Percentiles rank a stretch among this genome's conserved stretches.
These are phyloP conservation scores for Arthroderma sp. DNA, from an alignment of 2,329 filamentous ascomycete species.

Conservation along the genomic window DNA sequence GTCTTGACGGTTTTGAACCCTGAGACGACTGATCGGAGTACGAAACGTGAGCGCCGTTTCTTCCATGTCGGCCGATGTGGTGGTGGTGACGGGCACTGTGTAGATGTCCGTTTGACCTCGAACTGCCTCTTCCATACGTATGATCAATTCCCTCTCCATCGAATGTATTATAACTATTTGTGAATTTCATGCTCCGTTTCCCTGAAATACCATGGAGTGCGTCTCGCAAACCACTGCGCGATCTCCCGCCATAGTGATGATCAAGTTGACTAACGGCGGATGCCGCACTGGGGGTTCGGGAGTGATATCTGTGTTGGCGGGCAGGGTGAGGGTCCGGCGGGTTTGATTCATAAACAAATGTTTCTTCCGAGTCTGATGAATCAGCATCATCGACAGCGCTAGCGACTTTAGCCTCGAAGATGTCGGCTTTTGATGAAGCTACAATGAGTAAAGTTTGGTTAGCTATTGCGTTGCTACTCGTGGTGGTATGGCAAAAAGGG, in stretches of 20 bases:
- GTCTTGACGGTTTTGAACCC: slow-evolving; percentile 48
- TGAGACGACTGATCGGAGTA: slow-evolving; percentile 51
- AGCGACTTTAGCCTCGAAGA: slow-evolving; percentile 94
- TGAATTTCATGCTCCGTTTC: slow-evolving; percentile 95
- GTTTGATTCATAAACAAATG: slow-evolving; percentile 98
- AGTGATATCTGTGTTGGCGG: slow-evolving; percentile 68
- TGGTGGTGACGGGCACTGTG: slow-evolving; percentile 58
- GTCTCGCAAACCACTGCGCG: slow-evolving; percentile 57
- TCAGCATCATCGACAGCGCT: slow-evolving; percentile 92
- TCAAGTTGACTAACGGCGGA: slow-evolving; percentile 48
- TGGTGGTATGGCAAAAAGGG: not conserved
- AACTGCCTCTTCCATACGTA: slow-evolving; percentile 47
- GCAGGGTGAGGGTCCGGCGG: slow-evolving; percentile 47
- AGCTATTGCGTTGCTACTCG: not conserved
- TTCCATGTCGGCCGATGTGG: slow-evolving; percentile 66
- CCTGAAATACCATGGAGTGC: slow-evolving; percentile 47
- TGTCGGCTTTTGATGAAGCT: slow-evolving; percentile 91
- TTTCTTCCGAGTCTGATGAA: slow-evolving; percentile 94
- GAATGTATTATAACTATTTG: slow-evolving; percentile 48
- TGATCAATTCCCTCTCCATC: slow-evolving; percentile 57
- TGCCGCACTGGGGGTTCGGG: slow-evolving; percentile 84
- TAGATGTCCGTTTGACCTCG: slow-evolving; percentile 45
- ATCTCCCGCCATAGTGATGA: slow-evolving; percentile 33
- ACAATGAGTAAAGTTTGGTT: slow-evolving; percentile 14
- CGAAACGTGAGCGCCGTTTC: slow-evolving; percentile 54